Base-by-base conservation (phyloP, 352 stramenopile species). In the Phytopythium kandeliae region DNA sequence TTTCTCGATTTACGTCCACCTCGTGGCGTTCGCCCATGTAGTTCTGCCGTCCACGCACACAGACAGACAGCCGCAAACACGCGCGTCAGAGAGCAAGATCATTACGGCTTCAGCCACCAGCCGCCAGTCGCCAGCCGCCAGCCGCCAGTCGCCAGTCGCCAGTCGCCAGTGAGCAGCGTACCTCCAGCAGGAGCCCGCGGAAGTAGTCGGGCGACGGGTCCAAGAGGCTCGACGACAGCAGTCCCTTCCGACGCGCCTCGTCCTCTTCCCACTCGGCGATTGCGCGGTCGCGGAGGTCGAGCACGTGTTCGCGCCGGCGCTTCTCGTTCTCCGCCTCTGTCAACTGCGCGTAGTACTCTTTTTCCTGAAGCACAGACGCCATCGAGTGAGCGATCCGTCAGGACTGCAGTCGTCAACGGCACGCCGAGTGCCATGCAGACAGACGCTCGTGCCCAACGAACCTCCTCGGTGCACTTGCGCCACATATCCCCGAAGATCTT, bases 401-500 rank as follows among this genome's bases (percentile, higher is more conserved):
- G 46, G n/a, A 19, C 11, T 12, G 24, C 12, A 19, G 42, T 21
- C 30, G 11, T 28, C 22, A 36, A 15, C n/a, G n/a, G n/a, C n/a
- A n/a, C n/a, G n/a, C n/a, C n/a, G n/a, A n/a, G n/a, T n/a, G n/a
- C n/a, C n/a, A n/a, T n/a, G n/a, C n/a, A n/a, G 7, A 46, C 25
- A 4, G 22, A 12, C n/a, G 6, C 21, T 7, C 22, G 11, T 12
- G 28, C 38, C 24, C n/a, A 36, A n/a, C 24, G 33, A 60, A 82
- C 71, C 64, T 91, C 80, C 41, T 91, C 80, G 3, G 71, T 82
- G 56, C 73, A 84, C 51, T 84, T 89, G 53, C 80, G 80, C 80
- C 80, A 91, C 78, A 86, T 87, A 37, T 91, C 80, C 36, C 80
- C 80, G 48, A 91, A 72, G 38, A 91, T 86, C 64, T 91, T 91